Evolutionary conservation across 1,284 basidiomycete species (phyloP).

Genomic region (Stereum hirsutum): DNA sequence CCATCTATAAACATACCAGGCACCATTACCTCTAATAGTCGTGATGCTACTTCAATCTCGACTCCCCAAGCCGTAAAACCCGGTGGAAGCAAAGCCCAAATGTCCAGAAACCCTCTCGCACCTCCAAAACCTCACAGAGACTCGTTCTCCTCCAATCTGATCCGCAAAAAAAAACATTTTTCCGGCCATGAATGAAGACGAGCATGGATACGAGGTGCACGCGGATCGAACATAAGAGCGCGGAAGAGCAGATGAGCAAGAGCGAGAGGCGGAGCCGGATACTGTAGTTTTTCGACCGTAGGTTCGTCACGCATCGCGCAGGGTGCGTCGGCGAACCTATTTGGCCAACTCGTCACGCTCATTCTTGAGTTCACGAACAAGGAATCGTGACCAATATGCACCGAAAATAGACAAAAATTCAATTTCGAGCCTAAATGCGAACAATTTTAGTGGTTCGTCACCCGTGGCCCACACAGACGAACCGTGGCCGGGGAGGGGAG

Average conservation of each 20-base stretch:
- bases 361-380: too few relatives aligned
- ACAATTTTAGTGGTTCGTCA: too few relatives aligned
- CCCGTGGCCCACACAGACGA: too few relatives aligned
- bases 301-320: too few relatives aligned
- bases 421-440: too few relatives aligned
- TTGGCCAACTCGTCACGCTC: too few relatives aligned
- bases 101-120: constrained; percentile 47
- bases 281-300: constrained; percentile 76
- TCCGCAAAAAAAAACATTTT: constrained; percentile 81
- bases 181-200: constrained; percentile 30
- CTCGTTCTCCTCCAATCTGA: constrained; percentile 88
- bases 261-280: constrained; percentile 68
- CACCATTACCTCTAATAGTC: too few relatives aligned
- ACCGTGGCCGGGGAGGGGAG: too few relatives aligned
- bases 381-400: too few relatives aligned
- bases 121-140: constrained; percentile 88
- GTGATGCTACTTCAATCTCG: too few relatives aligned
- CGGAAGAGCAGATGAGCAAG: constrained; percentile 75
- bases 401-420: too few relatives aligned
- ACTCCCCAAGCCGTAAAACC: constrained; percentile 21
- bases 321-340: too few relatives aligned
- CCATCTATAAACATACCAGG: constrained; percentile 1
- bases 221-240: constrained; percentile 67
- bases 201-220: constrained; percentile 58
- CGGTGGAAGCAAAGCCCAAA: constrained; percentile 24